phyloP scores from a whole-genome alignment of 108 stramenopile genomes.

The Conticribra guillardii region DNA sequence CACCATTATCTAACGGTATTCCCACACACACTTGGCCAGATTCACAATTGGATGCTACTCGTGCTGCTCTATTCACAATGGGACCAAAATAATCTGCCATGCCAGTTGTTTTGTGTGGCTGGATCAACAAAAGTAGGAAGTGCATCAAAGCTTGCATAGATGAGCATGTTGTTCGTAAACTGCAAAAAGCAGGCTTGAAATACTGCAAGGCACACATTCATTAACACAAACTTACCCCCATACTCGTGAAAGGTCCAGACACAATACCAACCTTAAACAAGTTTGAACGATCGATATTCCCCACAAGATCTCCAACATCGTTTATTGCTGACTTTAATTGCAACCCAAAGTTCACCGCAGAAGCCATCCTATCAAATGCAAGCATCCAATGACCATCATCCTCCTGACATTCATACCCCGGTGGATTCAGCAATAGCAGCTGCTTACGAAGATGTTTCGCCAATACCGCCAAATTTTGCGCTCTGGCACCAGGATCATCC shows the following conservation, averaged over 20 bases:
- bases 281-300: slow-evolving; percentile 16
- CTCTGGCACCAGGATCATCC: slow-evolving; percentile 12
- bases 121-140: not conserved
- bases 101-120: slow-evolving; percentile 13
- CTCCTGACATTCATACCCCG: slow-evolving; percentile 48
- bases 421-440: slow-evolving; percentile 21
- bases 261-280: slow-evolving; percentile 45
- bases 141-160: not conserved
- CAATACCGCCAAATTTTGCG: slow-evolving; percentile 18
- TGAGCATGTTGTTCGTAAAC: too few species aligned
- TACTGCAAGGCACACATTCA: too few species aligned
- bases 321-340: slow-evolving; percentile 22
- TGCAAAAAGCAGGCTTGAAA: too few species aligned
- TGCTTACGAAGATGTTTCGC: slow-evolving; percentile 30
- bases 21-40: slow-evolving; percentile 31
- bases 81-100: slow-evolving; percentile 45
- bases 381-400: slow-evolving; percentile 45
- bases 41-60: slow-evolving; percentile 28
- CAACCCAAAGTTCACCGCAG: slow-evolving; percentile 43
- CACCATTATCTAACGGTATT: slow-evolving; percentile 9
- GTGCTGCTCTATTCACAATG: slow-evolving; percentile 40
- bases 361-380: slow-evolving; percentile 31
- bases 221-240: slow-evolving; percentile 22
- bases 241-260: slow-evolving; percentile 31
- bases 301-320: slow-evolving; percentile 10